These are phyloP conservation scores for Capsella bursapastoris DNA, from an alignment of 345 rosid genomes.

Conservation along the genomic window DNA sequence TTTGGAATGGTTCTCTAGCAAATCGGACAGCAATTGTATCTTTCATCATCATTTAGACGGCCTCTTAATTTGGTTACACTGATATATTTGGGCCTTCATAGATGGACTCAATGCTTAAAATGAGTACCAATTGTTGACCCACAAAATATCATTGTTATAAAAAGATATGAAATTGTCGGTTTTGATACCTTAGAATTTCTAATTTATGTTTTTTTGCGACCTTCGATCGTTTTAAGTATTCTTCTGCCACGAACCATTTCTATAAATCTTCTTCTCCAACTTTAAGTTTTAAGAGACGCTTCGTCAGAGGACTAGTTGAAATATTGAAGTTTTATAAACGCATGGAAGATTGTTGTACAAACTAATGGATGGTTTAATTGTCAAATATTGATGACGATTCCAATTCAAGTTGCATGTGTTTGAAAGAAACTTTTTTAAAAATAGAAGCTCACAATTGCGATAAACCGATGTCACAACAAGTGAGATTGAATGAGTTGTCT, in stretches of 20 bases:
- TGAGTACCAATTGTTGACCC: neutral
- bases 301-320: neutral
- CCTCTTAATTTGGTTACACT: constrained; percentile 1
- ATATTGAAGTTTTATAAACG: neutral
- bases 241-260: neutral
- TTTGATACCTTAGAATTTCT: too few species aligned
- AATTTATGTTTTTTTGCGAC: neutral
- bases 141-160: neutral
- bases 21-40: neutral
- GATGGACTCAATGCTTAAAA: neutral
- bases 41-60: neutral
- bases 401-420: neutral
- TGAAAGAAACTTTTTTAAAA: neutral
- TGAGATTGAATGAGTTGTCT: neutral
- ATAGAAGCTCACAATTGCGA: neutral
- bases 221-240: neutral
- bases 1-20: neutral
- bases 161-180: neutral
- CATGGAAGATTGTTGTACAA: neutral
- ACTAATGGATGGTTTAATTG: neutral
- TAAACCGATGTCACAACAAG: neutral
- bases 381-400: neutral
- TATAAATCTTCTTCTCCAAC: neutral
- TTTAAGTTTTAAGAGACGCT: neutral
- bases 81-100: constrained; percentile 1